phyloP scores from a whole-genome alignment of 2,329 filamentous ascomycete genomes.

The Aspergillus spinulosporus region DNA sequence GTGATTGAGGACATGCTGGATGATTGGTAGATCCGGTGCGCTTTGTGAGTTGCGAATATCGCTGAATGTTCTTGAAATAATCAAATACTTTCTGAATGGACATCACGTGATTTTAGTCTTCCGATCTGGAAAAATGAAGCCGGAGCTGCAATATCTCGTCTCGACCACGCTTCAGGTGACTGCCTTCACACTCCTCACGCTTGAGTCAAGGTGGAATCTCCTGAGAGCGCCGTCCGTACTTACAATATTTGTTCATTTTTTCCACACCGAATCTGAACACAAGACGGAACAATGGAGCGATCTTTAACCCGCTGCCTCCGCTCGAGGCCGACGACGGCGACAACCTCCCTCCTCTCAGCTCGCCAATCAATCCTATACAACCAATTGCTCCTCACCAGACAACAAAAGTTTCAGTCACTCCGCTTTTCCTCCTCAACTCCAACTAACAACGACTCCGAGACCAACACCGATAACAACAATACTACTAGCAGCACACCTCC shows the following conservation, averaged over 20 bases:
- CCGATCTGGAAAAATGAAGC: slow-evolving; percentile 19
- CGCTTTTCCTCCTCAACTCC: slow-evolving; percentile 26
- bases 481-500: background rate
- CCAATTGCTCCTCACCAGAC: slow-evolving; percentile 19
- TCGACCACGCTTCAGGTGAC: background rate
- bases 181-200: background rate
- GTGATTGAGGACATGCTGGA: slow-evolving; percentile 55
- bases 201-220: background rate
- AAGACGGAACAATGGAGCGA: slow-evolving; percentile 37
- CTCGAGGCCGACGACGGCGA: slow-evolving; percentile 25
- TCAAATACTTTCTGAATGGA: background rate
- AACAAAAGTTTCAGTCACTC: slow-evolving; percentile 13
- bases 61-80: background rate
- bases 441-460: slow-evolving; percentile 9
- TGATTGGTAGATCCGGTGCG: background rate
- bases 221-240: background rate
- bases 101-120: slow-evolving; percentile 20
- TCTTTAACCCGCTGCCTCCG: slow-evolving; percentile 35
- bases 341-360: slow-evolving; percentile 28
- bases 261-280: slow-evolving; percentile 21
- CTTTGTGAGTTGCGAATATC: background rate
- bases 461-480: slow-evolving; percentile 3
- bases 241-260: background rate
- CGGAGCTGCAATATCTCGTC: background rate
- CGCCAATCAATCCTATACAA: slow-evolving; percentile 15